Base-by-base conservation (phyloP, 371 early-diverging fungal genomes). In the Mortierella sp. region DNA sequence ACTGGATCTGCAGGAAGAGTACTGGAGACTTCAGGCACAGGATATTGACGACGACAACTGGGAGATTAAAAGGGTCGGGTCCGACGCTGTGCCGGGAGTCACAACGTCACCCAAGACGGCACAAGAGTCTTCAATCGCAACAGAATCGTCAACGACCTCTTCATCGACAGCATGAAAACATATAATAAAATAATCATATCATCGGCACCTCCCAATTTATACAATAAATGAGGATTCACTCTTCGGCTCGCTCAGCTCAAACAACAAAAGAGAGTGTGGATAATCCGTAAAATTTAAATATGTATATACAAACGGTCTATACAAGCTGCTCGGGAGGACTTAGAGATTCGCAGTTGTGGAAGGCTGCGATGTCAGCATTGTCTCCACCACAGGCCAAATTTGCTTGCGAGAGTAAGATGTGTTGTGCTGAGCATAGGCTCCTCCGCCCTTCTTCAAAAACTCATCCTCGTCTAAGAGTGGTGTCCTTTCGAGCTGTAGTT, bases 361-460 rank as follows among this genome's bases (percentile, higher is more conserved):
- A 30, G 64, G 43, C 3, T 48, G 34, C 32, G 66, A 26, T 3
- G 60, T 60, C 52, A 80, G 30, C 24, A 79, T 19, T 32, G 63
- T 60, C 42, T 82, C 78, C 23, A 87, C 67, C 34, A 84, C 59
- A 6, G 93, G 93, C 86, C 90, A 90, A 8, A 91, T 68, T 64
- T 90, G 89, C 65, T 93, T 93, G 8, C 93, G 80, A 4, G 89
- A 86, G 78, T 81, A 79, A n/a, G 83, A 79, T 30, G 79, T 56
- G 61, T 92, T 90, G 28, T 72, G 64, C 61, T 89, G 90, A 1
- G 57, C 32, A 61, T 87, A 90, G 21, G 82, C 75, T 6, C 65
- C 31, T 61, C 44, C 73, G 17, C 32, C 64, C 12, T 19, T 57
- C 27, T 64, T 46, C 23, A 70, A 54, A 56, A 69, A 39, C 15